These are phyloP conservation scores for Hygrophila difformis DNA, from an alignment of 257 asterid genomes.

Conservation along the genomic window DNA sequence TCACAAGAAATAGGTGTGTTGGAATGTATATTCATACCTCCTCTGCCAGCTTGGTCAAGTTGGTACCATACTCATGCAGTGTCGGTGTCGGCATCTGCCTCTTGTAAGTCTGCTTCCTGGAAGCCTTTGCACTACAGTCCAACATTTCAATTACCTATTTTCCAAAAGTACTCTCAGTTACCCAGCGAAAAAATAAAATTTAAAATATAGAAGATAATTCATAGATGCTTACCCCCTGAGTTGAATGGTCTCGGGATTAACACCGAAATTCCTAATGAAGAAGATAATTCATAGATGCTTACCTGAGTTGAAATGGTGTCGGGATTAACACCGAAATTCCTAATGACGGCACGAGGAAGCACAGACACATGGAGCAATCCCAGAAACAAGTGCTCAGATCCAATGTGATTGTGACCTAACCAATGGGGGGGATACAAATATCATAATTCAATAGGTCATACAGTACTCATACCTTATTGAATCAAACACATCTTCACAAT, in stretches of 20 bases:
- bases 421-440: conserved; percentile 12
- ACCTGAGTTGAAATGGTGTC: too few species aligned
- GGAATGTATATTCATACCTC: conserved; percentile 51
- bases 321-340: too few species aligned
- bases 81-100: too few species aligned
- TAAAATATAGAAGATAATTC: not conserved
- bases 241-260: conserved; percentile 80
- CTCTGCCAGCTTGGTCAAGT: conserved; percentile 74
- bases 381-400: conserved; percentile 93
- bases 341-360: conserved; percentile 96
- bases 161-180: too few species aligned
- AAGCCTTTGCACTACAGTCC: conserved; percentile 65
- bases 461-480: too few species aligned
- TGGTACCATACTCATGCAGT: conserved; percentile 69
- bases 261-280: conserved; percentile 90
- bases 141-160: conserved; percentile 70
- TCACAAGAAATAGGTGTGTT: not conserved
- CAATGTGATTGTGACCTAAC: conserved; percentile 94
- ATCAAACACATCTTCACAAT: too few species aligned
- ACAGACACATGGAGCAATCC: conserved; percentile 97
- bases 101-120: conserved; percentile 65
- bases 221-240: conserved; percentile 76
- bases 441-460: too few species aligned
- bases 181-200: not conserved
- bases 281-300: too few species aligned